Base-by-base conservation (phyloP, 75 land plant genomes). In the Pinus taeda region DNA sequence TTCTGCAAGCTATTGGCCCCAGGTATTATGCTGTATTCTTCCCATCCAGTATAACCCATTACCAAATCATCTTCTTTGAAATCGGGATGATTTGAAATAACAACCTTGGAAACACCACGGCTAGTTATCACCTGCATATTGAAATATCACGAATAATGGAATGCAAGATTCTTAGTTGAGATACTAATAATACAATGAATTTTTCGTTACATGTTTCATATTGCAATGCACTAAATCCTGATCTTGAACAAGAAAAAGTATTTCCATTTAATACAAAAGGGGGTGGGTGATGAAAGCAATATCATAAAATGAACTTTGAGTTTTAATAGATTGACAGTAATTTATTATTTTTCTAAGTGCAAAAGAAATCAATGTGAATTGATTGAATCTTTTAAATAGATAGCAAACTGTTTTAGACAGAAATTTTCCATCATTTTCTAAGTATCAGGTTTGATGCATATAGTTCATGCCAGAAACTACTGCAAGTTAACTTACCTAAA, bases 51-150 rank as follows among this genome's bases (percentile, higher is more conserved):
- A 3, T 84, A 49, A 6, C 92, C 91, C 5, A 79, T 49, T 20
- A 92, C 77, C 5, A 83, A 62, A 73, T 92, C 94, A n/a, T 87
- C 90, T 17, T 78, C 81, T 57, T 85, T 82, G 78, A 88, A 92
- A 18, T 90, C 67, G 15, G 92, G 94, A 70, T 88, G 63, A 63
- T 82, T 89, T 45, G 94, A 92, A 56, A 82, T 79, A 12, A 92
- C 74, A 60, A 92, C 92, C 61, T 72, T 85, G 71, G 83, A 73
- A 37, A 92, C 90, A 18, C 92, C 94, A 90, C 79, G 86, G 29
- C 94, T 92, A 78, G 80, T 82, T 29, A 92, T 65, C 13, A 72
- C 75, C 93, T 92, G 76, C 73, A 76, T 20, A 67, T 0, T 8
- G 20, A 39, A 11, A 67, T 15, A n/a, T 67, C 39, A 6, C 39